Evolutionary conservation across 495 filamentous ascomycete species (phyloP).

Genomic region (Hypoxylon rickii): DNA sequence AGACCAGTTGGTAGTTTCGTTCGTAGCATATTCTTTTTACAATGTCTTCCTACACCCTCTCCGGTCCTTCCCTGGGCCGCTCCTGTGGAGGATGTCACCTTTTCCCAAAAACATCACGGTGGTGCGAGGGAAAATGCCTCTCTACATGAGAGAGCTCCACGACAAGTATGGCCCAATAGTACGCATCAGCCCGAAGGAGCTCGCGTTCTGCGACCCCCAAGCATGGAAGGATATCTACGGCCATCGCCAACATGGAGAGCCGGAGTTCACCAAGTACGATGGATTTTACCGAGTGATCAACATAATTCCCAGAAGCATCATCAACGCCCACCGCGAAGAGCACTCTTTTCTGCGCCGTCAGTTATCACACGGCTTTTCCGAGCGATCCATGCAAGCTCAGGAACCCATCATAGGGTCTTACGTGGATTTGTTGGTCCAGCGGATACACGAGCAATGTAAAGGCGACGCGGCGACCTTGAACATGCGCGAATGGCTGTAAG

Average conservation of each 20-base stretch:
- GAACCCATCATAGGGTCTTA: constrained; percentile 41
- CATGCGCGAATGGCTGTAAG: constrained; percentile 51
- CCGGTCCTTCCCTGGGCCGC: constrained; percentile 48
- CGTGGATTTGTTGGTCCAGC: constrained; percentile 44
- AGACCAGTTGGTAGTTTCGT: constrained; percentile 3
- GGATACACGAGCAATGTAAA: constrained; percentile 37
- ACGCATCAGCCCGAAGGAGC: constrained; percentile 50
- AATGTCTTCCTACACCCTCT: constrained; percentile 51
- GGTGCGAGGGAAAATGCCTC: constrained; percentile 31
- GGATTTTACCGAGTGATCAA: constrained; percentile 32
- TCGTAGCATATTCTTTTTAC: constrained; percentile 33
- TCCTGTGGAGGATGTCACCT: constrained; percentile 30
- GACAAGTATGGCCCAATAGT: constrained; percentile 53
- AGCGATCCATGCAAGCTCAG: constrained; percentile 44
- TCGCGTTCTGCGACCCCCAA: constrained; percentile 46
- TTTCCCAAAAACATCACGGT: constrained; percentile 21
- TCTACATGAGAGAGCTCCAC: constrained; percentile 46
- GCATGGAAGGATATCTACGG: constrained; percentile 58
- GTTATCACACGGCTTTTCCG: constrained; percentile 50
- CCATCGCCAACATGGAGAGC: constrained; percentile 29
- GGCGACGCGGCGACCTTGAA: constrained; percentile 33
- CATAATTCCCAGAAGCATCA: constrained; percentile 29
- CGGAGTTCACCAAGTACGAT: constrained; percentile 34
- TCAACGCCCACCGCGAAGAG: constrained; percentile 26
- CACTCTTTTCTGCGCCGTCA: constrained; percentile 45